These are phyloP conservation scores for Nakazawaea anatomiae DNA, from an alignment of 805 yeast species.

Conservation along the genomic window DNA sequence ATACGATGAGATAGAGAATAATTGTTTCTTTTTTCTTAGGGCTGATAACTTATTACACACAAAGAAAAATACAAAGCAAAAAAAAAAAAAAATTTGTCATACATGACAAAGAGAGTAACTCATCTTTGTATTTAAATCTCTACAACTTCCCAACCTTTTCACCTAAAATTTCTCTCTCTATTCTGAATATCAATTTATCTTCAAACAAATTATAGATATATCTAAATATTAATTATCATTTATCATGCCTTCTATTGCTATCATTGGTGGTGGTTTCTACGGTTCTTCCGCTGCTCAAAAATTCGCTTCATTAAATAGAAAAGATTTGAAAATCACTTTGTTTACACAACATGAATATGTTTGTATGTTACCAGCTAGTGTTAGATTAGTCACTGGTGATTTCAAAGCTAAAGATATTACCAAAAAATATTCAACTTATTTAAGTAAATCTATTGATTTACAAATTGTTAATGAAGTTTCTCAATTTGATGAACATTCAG, in stretches of 20 bases:
- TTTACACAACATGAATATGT: slow-evolving; percentile 12
- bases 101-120: no score
- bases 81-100: no score
- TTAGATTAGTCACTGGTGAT: slow-evolving; percentile 12
- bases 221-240: no score
- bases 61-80: no score
- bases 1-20: no score
- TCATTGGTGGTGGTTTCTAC: slow-evolving; percentile 7
- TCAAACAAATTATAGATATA: no score
- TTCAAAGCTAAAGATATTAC: slow-evolving; percentile 2
- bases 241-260: neutral
- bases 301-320: neutral
- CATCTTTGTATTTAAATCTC: no score
- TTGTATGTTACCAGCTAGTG: slow-evolving; percentile 13
- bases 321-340: slow-evolving; percentile 11
- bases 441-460: slow-evolving; percentile 17
- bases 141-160: no score
- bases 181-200: no score
- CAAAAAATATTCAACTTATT: slow-evolving; percentile 7
- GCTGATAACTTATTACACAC: no score
- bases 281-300: slow-evolving; percentile 1
- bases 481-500: slow-evolving; percentile 14
- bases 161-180: no score
- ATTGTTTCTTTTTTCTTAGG: no score
- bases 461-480: slow-evolving; percentile 15